Evolutionary conservation across 257 asterid species (phyloP), one percentile per base, ranked within the genome.

Genomic region (Avicennia marina): DNA sequence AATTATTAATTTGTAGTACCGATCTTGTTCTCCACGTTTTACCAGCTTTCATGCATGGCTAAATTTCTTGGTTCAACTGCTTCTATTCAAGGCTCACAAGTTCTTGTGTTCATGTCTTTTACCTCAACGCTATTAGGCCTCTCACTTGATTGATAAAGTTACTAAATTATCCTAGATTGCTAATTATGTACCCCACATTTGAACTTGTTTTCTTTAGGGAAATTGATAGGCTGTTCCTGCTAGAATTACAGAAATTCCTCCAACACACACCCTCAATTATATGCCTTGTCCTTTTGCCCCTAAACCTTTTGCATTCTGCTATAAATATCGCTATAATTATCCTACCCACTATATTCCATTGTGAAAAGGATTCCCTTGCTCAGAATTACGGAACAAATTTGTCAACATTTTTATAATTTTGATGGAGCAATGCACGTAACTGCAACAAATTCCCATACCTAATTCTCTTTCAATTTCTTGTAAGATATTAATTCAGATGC

Each of bases 221-320:
- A 56, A 56, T 66, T 15, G 48, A 50, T 61, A 67, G 45, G 60
- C 25, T 46, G 31, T 46, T 43, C 2, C 43, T 55, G 58, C 34
- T 36, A 39, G 70, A 74, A 60, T 64, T 56, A 49, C 41, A 64
- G 33, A 63, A 75, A 52, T 62, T 71, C 67, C 45, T 46, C 60
- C 69, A 63, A 75, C 83, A 60, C 70, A 67, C 70, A 55, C 58
- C 43, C 71, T 73, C 75, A 66, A 73, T 73, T 60, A 69, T 73
- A 26, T 58, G 43, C 45, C 70, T 73, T 73, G 78, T 73, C 75
- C 21, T 59, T 48, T 67, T 64, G 61, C 66, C 58, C 65, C 18
- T 40, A 38, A 55, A 40, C 58, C 54, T 48, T 56, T 43, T 67
- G 68, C 55, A 60, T 41, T 54, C 66, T 38, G 62, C 27, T 44